Base-by-base conservation (phyloP, 495 filamentous ascomycete genomes). In the Neurospora sublineolata region DNA sequence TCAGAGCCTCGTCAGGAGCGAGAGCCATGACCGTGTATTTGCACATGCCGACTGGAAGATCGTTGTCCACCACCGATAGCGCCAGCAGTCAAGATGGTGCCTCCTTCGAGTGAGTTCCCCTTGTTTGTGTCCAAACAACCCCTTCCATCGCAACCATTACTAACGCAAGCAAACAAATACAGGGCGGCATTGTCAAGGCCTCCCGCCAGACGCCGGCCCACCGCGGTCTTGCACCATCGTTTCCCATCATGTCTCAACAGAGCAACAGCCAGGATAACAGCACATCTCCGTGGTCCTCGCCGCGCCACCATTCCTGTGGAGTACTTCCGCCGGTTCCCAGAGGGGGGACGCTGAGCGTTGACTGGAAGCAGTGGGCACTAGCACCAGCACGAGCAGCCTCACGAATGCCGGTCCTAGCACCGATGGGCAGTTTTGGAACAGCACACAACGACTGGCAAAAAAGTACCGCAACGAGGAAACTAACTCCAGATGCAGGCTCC, bases 371-470 rank as follows among this genome's bases (percentile, higher is more conserved):
- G 16, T 42, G 40, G 6, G 52, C 23, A 30, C 52, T 6, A 73
- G n/a, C 69, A 72, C 11, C 44, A 52, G 14, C 46, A 37, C 69
- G 58, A 73, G 36, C 69, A 37, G 30, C 30, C 39, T 41, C 20
- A 37, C 14, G 27, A 68, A 72, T 41, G 37, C 39, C 46, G 69
- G 44, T 71, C 20, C 9, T 72, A 52, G 64, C 4, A n/a, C 4
- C 44, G 70, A 68, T 23, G 60, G 70, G 30, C 70, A 75, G 11
- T 27, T 73, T 41, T 75, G 72, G 71, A 9, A 74, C 70, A 81
- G 86, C 75, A 82, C 84, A 68, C 87, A 88, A 77, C 81, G 83
- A 73, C 91, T 88, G 82, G 80, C 90, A 73, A 94, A 92, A 80
- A 84, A 84, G 73, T 93, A 94, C 80, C 86, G 91, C 64, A 27